A percentile compares a stretch with the other conserved stretches of the same genome.
These are phyloP conservation scores for Fraxinus dipetala DNA, from an alignment of 305 asterid species.

Conservation along the genomic window DNA sequence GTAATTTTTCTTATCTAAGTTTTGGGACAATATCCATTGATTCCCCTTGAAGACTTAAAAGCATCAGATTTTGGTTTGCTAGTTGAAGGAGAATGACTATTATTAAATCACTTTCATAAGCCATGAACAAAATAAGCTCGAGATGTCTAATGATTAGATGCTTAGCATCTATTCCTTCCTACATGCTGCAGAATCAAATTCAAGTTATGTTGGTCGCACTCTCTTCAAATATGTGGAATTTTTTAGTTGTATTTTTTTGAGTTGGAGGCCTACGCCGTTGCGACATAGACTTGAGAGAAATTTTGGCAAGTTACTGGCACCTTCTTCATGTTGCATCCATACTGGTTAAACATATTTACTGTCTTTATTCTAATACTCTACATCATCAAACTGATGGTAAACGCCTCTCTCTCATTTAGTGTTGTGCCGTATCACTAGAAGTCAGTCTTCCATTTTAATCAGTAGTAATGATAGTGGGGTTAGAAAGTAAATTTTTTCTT, in stretches of 20 bases:
- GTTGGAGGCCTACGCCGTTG: background rate
- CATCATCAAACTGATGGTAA: background rate
- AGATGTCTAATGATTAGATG: background rate
- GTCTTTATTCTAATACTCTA: background rate
- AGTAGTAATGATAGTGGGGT: background rate
- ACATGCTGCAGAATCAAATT: background rate
- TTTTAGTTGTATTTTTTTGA: background rate
- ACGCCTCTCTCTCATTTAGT: background rate
- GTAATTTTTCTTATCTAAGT: conserved; percentile 5
- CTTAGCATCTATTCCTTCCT: background rate
- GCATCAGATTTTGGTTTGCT: background rate
- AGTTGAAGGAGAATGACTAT: background rate
- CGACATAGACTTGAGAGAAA: background rate
- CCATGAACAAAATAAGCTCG: background rate
- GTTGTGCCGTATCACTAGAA: background rate
- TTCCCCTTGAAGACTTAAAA: conserved; percentile 12
- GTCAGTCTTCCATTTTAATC: background rate
- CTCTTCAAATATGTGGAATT: background rate
- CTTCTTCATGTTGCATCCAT: conserved; percentile 1
- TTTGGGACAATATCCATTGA: background rate
- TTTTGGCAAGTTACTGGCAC: background rate
- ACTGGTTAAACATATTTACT: background rate
- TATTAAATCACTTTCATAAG: background rate
- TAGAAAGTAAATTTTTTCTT: background rate
- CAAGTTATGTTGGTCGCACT: background rate